phyloP scores from a whole-genome alignment of 2,329 filamentous ascomycete genomes.

The Ophiostoma perfectum region DNA sequence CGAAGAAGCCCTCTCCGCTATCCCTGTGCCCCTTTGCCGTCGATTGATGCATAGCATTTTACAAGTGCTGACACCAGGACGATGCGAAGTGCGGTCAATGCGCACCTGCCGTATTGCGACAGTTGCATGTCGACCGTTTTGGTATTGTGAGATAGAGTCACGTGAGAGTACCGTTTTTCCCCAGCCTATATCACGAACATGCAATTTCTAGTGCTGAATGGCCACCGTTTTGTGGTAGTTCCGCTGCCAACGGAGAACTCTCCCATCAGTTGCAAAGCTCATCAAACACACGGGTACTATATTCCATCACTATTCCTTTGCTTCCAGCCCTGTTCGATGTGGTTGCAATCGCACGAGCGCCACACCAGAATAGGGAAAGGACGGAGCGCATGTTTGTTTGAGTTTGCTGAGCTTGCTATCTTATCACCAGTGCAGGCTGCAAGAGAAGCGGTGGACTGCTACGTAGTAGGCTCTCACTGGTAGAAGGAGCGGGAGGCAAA shows the following conservation, averaged over 20 bases:
- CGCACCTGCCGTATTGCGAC: not conserved
- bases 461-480: not conserved
- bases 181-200: not conserved
- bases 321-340: conserved; percentile 6
- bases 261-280: not conserved
- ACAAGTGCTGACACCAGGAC: not conserved
- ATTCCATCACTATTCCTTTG: not conserved
- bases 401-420: not conserved
- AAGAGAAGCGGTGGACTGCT: not conserved
- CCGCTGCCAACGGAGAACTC: too few species aligned
- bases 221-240: not conserved
- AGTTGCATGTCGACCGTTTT: not conserved
- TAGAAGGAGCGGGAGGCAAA: not conserved
- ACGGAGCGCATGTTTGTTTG: not conserved
- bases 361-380: not conserved
- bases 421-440: too few species aligned
- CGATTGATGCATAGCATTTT: conserved; percentile 1
- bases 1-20: not conserved
- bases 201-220: not conserved
- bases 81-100: not conserved
- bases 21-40: conserved; percentile 3
- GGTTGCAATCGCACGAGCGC: not conserved
- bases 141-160: not conserved
- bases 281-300: not conserved
- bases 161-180: not conserved